Base-by-base conservation (phyloP, 495 filamentous ascomycete species). In the Eremomyces bilateralis region DNA sequence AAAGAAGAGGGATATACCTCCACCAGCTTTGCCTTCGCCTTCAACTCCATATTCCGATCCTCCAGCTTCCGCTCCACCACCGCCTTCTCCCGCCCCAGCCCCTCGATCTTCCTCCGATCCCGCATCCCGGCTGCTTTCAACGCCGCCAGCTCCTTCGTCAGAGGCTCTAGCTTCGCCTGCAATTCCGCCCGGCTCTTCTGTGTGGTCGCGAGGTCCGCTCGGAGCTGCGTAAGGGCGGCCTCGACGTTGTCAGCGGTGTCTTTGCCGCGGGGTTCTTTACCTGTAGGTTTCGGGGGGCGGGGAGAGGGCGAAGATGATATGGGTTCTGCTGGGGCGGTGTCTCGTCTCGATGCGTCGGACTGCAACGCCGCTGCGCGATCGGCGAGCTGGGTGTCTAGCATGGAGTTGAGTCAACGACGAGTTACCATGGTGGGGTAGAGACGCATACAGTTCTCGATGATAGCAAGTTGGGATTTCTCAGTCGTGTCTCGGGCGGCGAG, bases 1-100 rank as follows among this genome's bases (percentile, higher is more conserved):
- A 20, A 10, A 20, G 10, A 25, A 29, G 13, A 8, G 8, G 13
- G 8, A 28, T 13, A 8, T 13, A 28, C 24, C 24, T 80, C 75
- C 2, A 92, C 56, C 39, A 90, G 55, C 49, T 80, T 80, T 5
- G 65, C 71, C 57, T 95, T 95, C 16, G 64, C 80, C 38, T 60
- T 64, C 13, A 91, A 52, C 60, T 95, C 85, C 39, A 90, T 81
- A 38, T 91, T 80, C 13, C 77, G 60, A 50, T 93, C 85, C 29
- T 63, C 73, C 13, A 88, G 53, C 38, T 69, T 69, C 21, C 69
- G 58, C 31, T 62, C 51, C 12, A 90, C 50, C 3, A 56, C 52
- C 15, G 61, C 61, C 8, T 68, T 65, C 44, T 88, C 76, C n/a
- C 53, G 50, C 15, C 67, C 65, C 29, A 91, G 54, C 0, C 67